phyloP scores from a whole-genome alignment of 345 rosid species.

The Kandelia obovata region DNA sequence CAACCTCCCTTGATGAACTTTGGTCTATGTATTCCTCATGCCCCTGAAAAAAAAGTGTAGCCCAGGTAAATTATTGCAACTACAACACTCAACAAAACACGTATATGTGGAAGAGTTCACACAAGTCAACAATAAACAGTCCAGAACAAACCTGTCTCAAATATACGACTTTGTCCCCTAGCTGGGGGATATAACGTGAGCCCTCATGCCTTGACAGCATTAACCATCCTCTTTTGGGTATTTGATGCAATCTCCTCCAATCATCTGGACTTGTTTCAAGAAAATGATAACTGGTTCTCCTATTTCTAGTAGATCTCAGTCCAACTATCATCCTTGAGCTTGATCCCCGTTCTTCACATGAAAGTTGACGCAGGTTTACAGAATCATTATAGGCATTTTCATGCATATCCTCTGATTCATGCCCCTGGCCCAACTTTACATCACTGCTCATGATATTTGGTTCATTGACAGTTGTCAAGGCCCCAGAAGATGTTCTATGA shows the following conservation, averaged over 20 bases:
- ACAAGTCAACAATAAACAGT: conserved; percentile 11
- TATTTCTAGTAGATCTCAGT: conserved; percentile 74
- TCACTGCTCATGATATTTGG: conserved; percentile 21
- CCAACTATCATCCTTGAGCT: conserved; percentile 62
- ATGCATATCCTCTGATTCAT: conserved; percentile 33
- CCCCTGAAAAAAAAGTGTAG: conserved; percentile 55
- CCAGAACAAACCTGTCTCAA: conserved; percentile 65
- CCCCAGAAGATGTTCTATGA: conserved; percentile 34
- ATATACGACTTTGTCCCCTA: conserved; percentile 80
- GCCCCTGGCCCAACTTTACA: conserved; percentile 25
- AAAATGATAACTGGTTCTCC: conserved; percentile 58
- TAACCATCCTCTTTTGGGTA: conserved; percentile 67
- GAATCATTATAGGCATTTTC: conserved; percentile 20
- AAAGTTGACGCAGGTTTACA: conserved; percentile 39
- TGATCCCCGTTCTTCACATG: conserved; percentile 58
- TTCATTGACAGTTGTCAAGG: conserved; percentile 29
- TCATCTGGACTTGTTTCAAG: conserved; percentile 57
- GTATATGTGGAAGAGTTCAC: conserved; percentile 3
- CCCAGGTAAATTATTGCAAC: background rate
- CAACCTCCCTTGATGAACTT: conserved; percentile 48
- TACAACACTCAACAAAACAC: conserved; percentile 3
- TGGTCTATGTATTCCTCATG: conserved; percentile 67
- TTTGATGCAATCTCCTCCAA: conserved; percentile 46
- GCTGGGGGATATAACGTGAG: conserved; percentile 87
- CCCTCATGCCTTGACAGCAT: conserved; percentile 80